Evolutionary conservation across 1,284 basidiomycete species (phyloP), one percentile per base, ranked within the genome.

Genomic region (Rhodotorula sp.): DNA sequence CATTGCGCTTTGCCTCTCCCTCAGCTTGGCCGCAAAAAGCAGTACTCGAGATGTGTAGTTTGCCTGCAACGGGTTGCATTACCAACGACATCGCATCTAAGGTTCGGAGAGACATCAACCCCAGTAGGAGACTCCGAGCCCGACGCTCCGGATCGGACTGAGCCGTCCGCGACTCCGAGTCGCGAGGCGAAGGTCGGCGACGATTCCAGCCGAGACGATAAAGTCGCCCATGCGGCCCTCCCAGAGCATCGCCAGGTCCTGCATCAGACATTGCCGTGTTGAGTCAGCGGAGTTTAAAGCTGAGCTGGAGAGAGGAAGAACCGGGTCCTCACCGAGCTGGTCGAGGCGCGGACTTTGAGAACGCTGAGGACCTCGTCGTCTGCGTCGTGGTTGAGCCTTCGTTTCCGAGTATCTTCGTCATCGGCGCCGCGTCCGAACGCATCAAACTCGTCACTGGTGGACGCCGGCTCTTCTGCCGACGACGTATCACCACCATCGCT

Each of bases 161-260:
- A 62, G 48, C 21, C 75, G 60, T 1, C 72, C 75, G 7, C 71
- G 63, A 26, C 80, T 89, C 90, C 66, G 88, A 85, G 50, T 90
- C 85, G 78, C 88, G 89, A n/a, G 90, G 87, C 68, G 66, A 16
- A 98, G 84, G 79, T 97, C 92, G 7, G 92, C 92, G 21, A 92
- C 87, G 21, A 97, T 87, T 5, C 95, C 95, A 45, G 95, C 81
- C 70, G 92, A 91, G 75, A 98, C 88, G 23, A 98, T 84, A 82
- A 94, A 90, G 77, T 93, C 92, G 58, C 89, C 86, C 77, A 97
- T 82, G n/a, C 93, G 87, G 12, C 93, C 92, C 83, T 97, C 93
- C 91, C 95, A 98, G 79, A 97, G 87, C 48, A 98, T 81, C 8
- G 94, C 90, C 45, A 97, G 85, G 75, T 93, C 90, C 92, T 94